Percentiles rank a stretch among this genome's conserved stretches.
Evolutionary conservation across 129 eudicot genomes (phyloP).

Genomic region (Kitagawia praeruptora): DNA sequence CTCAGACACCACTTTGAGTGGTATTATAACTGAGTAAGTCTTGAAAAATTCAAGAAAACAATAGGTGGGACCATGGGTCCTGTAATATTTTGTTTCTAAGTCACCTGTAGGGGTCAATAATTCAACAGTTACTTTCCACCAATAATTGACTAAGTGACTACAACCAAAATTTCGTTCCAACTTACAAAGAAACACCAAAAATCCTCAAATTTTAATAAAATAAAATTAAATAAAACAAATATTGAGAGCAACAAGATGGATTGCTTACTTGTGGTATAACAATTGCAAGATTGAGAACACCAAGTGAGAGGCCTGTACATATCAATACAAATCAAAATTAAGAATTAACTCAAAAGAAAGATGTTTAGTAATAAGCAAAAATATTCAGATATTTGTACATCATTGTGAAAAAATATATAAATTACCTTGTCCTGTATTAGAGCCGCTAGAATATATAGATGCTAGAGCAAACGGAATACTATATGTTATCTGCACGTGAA

Average conservation of each 20-base stretch:
- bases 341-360: background rate
- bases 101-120: background rate
- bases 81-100: background rate
- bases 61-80: constrained; percentile 4
- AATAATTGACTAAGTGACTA: background rate
- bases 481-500: constrained; percentile 41
- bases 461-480: constrained; percentile 80
- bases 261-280: constrained; percentile 56
- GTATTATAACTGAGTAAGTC: too few species aligned
- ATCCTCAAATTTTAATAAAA: background rate
- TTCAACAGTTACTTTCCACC: background rate
- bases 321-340: background rate
- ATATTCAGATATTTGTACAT: background rate
- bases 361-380: too few species aligned
- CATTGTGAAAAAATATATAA: background rate
- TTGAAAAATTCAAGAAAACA: too few species aligned
- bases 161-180: background rate
- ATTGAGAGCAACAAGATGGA: background rate
- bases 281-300: constrained; percentile 69
- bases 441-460: constrained; percentile 39
- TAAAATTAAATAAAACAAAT: background rate
- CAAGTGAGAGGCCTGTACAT: constrained; percentile 35
- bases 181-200: background rate
- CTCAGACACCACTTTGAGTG: too few species aligned
- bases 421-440: constrained; percentile 65